A percentile compares a stretch with the other conserved stretches of the same genome.
These are phyloP conservation scores for Bipolaris victoriae DNA, from an alignment of 2,329 filamentous ascomycete genomes.

Conservation along the genomic window DNA sequence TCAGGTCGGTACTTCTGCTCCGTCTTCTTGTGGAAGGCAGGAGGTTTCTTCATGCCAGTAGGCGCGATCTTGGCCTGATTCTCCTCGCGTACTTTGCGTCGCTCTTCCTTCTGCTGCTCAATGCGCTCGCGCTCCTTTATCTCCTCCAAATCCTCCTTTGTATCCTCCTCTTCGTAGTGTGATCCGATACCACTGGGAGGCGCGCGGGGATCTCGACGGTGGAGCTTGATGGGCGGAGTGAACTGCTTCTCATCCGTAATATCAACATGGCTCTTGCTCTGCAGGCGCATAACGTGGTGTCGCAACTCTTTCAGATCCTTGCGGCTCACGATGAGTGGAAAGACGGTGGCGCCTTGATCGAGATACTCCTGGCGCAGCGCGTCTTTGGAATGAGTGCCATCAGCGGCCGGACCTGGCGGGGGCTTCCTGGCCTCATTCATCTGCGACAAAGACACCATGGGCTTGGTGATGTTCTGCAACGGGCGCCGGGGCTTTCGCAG, in stretches of 20 bases:
- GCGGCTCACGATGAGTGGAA: slow-evolving; percentile 81
- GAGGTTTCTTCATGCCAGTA: slow-evolving; percentile 71
- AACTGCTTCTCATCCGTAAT: slow-evolving; percentile 82
- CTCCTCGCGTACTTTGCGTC: slow-evolving; percentile 82
- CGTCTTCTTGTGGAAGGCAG: slow-evolving; percentile 75
- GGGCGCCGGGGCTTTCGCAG: slow-evolving; percentile 43
- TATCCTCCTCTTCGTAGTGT: slow-evolving; percentile 59
- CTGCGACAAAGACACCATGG: slow-evolving; percentile 41
- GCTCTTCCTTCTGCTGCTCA: slow-evolving; percentile 70
- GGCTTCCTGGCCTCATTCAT: slow-evolving; percentile 38
- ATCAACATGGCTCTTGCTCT: slow-evolving; percentile 65
- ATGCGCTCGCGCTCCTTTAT: slow-evolving; percentile 68
- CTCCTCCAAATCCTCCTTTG: slow-evolving; percentile 68
- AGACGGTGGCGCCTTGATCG: slow-evolving; percentile 32
- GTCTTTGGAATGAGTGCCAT: slow-evolving; percentile 26
- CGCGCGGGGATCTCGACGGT: slow-evolving; percentile 80
- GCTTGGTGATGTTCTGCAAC: slow-evolving; percentile 42
- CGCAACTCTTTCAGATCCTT: slow-evolving; percentile 78
- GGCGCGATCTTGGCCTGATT: slow-evolving; percentile 95
- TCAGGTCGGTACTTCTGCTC: slow-evolving; percentile 86
- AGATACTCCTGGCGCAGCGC: slow-evolving; percentile 37
- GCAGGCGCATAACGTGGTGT: slow-evolving; percentile 85
- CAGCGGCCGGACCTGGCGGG: slow-evolving; percentile 11
- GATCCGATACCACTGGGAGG: slow-evolving; percentile 58
- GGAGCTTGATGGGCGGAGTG: slow-evolving; percentile 83